Evolutionary conservation across 306 rosid species (phyloP).

Genomic region (Begonia peltatifolia): DNA sequence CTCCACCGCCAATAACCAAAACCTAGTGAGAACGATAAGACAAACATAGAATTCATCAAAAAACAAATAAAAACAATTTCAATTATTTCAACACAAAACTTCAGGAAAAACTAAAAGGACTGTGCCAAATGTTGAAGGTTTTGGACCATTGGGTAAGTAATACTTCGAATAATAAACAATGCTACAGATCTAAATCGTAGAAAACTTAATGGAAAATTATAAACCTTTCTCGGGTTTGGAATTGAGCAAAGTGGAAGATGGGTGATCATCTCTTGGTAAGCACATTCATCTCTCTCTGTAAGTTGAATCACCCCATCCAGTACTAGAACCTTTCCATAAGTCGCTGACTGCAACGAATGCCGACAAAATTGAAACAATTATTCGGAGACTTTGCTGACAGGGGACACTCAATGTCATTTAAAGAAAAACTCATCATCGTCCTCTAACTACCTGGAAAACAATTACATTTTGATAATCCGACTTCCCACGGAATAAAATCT

Average conservation of each 20-base stretch:
- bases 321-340: constrained; percentile 10
- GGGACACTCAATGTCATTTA: background rate
- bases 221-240: constrained; percentile 25
- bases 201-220: no score
- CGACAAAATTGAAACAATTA: no score
- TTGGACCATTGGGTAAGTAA: no score
- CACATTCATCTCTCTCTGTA: constrained; percentile 2
- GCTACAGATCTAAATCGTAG: no score
- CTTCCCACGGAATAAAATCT: constrained; percentile 6
- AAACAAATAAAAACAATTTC: no score
- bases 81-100: no score
- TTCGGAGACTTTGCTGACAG: background rate
- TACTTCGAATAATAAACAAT: no score
- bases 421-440: background rate
- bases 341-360: background rate
- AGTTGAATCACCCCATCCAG: constrained; percentile 7
- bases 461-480: constrained; percentile 6
- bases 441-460: constrained; percentile 6
- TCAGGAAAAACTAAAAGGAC: no score
- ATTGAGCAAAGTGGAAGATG: constrained; percentile 9
- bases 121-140: no score
- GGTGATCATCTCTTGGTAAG: background rate
- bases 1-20: no score
- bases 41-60: no score
- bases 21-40: no score